Evolutionary conservation across 805 yeast genomes (phyloP).

Genomic region (Sugiyamaella chiloensis): DNA sequence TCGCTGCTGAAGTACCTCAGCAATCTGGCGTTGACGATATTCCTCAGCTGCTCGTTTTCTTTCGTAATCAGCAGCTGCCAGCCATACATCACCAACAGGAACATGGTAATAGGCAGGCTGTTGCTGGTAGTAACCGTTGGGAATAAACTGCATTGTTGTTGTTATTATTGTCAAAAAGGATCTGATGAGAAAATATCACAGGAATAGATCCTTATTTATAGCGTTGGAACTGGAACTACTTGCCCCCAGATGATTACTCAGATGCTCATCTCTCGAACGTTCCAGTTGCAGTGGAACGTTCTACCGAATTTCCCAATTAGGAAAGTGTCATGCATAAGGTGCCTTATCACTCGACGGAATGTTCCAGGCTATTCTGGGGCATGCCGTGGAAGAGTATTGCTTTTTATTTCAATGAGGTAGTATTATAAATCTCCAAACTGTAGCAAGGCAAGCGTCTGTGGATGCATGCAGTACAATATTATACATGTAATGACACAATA

Average conservation of each 20-base stretch:
- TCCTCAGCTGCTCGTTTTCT: conserved; percentile 13
- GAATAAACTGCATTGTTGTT: conserved; percentile 9
- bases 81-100: neutral
- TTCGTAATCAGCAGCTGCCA: conserved; percentile 16
- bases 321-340: neutral
- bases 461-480: no score
- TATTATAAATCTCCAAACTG: neutral
- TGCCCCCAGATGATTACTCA: neutral
- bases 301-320: neutral
- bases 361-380: conserved; percentile 1
- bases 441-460: neutral
- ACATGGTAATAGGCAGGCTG: conserved; percentile 7
- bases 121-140: conserved; percentile 4
- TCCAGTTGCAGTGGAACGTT: neutral
- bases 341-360: neutral
- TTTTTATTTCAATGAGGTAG: no score
- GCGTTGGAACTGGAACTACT: neutral
- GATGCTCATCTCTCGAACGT: conserved; percentile 1
- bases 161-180: no score
- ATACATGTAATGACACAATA: no score
- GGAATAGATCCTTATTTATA: no score
- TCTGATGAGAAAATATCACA: no score
- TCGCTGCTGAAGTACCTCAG: conserved; percentile 5
- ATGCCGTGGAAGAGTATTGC: neutral
- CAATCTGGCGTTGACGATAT: conserved; percentile 10